Base-by-base conservation (phyloP, 257 asterid genomes). In the Salvia splendens region DNA sequence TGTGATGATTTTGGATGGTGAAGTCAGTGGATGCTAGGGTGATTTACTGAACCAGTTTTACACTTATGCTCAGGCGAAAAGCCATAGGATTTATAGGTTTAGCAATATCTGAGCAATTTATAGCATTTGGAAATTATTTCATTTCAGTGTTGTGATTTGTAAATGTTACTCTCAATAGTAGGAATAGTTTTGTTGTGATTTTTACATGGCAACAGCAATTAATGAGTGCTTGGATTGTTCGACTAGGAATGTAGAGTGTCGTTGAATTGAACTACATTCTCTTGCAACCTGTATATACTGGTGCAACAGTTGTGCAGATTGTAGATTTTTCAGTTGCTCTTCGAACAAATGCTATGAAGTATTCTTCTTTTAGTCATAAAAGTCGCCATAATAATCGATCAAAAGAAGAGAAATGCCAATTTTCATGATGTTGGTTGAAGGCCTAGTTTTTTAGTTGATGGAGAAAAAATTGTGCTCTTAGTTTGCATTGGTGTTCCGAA, bases 391-490 rank as follows among this genome's bases (percentile, higher is more conserved):
- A 41, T 53, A 69, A 6, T 50, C 61, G 71, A 48, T 17, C 35
- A 55, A 63, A 12, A 12, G 48, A 43, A 40, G 9, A 53, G 24
- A 20, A 12, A 46, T 6, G 70, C 57, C 42, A 40, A 11, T 73
- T 41, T n/a, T 36, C 50, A 45, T 17, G 11, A 52, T 65, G 30
- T 10, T 65, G 30, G 59, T 33, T 51, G 51, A 45, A 57, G 51
- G 41, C 68, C 12, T 62, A 56, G 51, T 42, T 74, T 51, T 14
- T 51, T 61, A 61, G 75, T 42, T 67, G n/a, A 38, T 10, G 12
- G 58, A 16, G 36, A 16, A 36, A 4, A 41, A n/a, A 8, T 3
- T 61, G 47, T 52, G 71, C 65, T 32, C 7, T 60, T 9, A 60
- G 42, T 56, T n/a, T 16, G 35, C 53, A 57, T 38, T 62, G 47